phyloP scores from a whole-genome alignment of 768 basidiomycete genomes.

The Sporobolomyces pararoseus region DNA sequence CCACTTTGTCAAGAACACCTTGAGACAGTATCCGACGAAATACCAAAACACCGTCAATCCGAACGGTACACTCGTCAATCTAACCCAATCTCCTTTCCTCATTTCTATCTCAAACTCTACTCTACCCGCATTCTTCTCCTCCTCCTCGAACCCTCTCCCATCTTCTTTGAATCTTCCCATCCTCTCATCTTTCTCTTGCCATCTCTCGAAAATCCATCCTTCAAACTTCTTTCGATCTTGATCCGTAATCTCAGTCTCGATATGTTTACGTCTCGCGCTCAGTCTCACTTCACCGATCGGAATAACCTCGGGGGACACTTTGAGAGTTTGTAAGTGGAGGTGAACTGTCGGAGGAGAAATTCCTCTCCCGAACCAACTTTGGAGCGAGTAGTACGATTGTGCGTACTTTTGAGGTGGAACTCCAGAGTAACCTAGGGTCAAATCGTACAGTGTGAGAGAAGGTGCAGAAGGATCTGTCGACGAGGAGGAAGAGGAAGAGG shows the following conservation, averaged over 20 bases:
- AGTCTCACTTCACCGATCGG: conserved; percentile 40
- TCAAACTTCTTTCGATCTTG: conserved; percentile 69
- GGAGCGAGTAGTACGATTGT: conserved; percentile 60
- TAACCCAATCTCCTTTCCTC: conserved; percentile 9
- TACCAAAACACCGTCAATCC: background rate
- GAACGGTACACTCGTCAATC: conserved; percentile 2
- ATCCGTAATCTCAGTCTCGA: conserved; percentile 52
- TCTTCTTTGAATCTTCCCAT: conserved; percentile 63
- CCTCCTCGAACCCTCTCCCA: conserved; percentile 57
- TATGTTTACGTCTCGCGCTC: conserved; percentile 40
- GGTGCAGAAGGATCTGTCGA: too few species aligned
- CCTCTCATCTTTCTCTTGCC: conserved; percentile 77
- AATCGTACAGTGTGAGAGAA: conserved; percentile 71
- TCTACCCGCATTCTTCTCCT: conserved; percentile 51
- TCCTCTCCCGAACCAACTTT: conserved; percentile 77
- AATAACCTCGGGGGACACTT: conserved; percentile 41
- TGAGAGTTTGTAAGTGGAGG: conserved; percentile 68
- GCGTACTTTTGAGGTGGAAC: conserved; percentile 39
- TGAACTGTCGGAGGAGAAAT: conserved; percentile 79
- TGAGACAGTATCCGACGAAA: background rate
- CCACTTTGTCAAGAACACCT: background rate
- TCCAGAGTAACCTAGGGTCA: conserved; percentile 79
- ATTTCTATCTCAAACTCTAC: conserved; percentile 23
- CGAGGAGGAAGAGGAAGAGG: conserved; percentile 43
- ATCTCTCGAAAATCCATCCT: conserved; percentile 72